Evolutionary conservation across 495 filamentous ascomycete species (phyloP).

Genomic region (Penicillium cosmopolitanum): DNA sequence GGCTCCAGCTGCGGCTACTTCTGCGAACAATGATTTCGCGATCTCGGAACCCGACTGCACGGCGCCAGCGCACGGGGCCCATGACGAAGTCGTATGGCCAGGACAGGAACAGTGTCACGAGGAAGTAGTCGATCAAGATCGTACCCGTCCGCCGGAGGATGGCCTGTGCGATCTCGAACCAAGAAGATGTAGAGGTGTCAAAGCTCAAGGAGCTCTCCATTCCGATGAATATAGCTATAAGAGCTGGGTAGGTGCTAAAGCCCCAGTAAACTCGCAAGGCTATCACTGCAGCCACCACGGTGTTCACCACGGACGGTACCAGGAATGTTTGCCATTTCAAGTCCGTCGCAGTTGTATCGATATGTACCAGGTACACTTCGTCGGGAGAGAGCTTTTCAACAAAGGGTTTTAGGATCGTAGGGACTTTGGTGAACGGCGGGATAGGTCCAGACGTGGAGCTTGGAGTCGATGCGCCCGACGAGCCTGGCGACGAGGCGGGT

Average conservation of each 20-base stretch:
- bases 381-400: constrained; percentile 59
- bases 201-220: constrained; percentile 61
- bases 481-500: constrained; percentile 31
- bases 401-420: constrained; percentile 62
- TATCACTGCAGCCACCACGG: constrained; percentile 60
- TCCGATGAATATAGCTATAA: constrained; percentile 64
- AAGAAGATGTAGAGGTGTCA: constrained; percentile 53
- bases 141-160: constrained; percentile 57
- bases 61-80: constrained; percentile 69
- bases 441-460: constrained; percentile 48
- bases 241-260: constrained; percentile 65
- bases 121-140: constrained; percentile 71
- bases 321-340: constrained; percentile 79
- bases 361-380: constrained; percentile 77
- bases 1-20: constrained; percentile 51
- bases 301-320: constrained; percentile 72
- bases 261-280: constrained; percentile 62
- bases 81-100: constrained; percentile 78
- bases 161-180: constrained; percentile 50
- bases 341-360: constrained; percentile 64
- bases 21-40: constrained; percentile 76
- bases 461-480: constrained; percentile 42
- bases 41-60: constrained; percentile 67
- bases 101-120: constrained; percentile 67
- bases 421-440: constrained; percentile 65